Conservation (phyloP, 768 basidiomycete genomes). For the Nidula microcarpa region DNA sequence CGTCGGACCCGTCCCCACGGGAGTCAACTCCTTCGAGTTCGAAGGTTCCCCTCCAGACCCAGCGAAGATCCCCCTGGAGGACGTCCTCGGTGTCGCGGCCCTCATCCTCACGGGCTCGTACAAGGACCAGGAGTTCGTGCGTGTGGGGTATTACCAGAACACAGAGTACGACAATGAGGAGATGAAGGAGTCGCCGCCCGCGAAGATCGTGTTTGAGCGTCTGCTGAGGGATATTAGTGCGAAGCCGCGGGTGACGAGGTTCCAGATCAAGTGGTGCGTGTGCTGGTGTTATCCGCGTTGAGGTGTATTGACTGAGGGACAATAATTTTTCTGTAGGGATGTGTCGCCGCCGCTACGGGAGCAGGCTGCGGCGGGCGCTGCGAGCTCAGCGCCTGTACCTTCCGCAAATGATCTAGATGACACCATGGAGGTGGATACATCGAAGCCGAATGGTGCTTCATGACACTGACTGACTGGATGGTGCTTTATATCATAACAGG, state of each 20-base stretch:
- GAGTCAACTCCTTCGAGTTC: slow-evolving; percentile 97
- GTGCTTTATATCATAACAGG: no score
- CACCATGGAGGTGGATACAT: slow-evolving; percentile 19
- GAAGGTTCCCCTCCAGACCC: slow-evolving; percentile 84
- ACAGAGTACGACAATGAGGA: slow-evolving; percentile 97
- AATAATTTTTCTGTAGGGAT: slow-evolving; percentile 45
- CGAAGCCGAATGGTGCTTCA: slow-evolving; percentile 16
- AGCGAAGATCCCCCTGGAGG: slow-evolving; percentile 78
- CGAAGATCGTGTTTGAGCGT: slow-evolving; percentile 69
- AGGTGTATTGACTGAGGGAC: not conserved
- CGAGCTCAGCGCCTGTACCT: slow-evolving; percentile 69
- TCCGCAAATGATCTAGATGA: slow-evolving; percentile 66
- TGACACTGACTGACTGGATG: slow-evolving; percentile 4
- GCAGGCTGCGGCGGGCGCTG: slow-evolving; percentile 51
- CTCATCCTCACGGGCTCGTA: slow-evolving; percentile 97
- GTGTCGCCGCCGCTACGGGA: slow-evolving; percentile 48
- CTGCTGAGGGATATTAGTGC: slow-evolving; percentile 85
- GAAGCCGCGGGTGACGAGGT: slow-evolving; percentile 92
- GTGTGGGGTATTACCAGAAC: slow-evolving; percentile 99
- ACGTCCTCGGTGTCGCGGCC: slow-evolving; percentile 94
- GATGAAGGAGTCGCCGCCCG: slow-evolving; percentile 73
- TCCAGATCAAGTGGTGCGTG: slow-evolving; percentile 81
- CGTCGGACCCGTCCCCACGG: slow-evolving; percentile 95
- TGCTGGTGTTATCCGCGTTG: slow-evolving; percentile 1
- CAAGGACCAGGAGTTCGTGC: slow-evolving; percentile 97